Conservation (phyloP, 2,329 filamentous ascomycete species). For the Aspergillus sp. region DNA sequence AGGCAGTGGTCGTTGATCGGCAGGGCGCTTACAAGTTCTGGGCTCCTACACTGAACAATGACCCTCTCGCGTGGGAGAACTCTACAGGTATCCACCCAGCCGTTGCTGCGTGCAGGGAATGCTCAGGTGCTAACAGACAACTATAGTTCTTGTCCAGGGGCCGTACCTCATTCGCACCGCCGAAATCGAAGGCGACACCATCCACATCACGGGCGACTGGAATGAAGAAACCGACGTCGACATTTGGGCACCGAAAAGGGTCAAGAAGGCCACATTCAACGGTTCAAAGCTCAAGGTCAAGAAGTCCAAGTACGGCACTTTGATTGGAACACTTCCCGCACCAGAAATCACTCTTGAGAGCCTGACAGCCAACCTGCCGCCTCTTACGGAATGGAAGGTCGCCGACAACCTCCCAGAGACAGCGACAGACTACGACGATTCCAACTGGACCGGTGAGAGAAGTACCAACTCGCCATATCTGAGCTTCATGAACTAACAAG, state of each 20-base stretch:
- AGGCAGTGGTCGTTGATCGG: neutral
- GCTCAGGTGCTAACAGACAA: too few species aligned
- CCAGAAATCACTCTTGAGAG: neutral
- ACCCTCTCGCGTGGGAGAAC: neutral
- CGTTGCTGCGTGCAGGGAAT: too few species aligned
- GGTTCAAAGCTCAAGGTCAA: neutral
- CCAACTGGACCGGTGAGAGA: neutral
- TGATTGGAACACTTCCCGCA: neutral
- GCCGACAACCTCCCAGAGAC: neutral
- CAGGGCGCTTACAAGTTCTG: neutral
- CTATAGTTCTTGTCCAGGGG: too few species aligned
- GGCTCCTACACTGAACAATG: neutral
- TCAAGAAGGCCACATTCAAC: neutral
- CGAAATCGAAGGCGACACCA: too few species aligned
- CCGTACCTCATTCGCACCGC: too few species aligned
- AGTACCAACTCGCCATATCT: too few species aligned
- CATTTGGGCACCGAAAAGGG: neutral
- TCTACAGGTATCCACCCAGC: neutral
- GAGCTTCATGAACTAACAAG: neutral
- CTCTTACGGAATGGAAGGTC: neutral
- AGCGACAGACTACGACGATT: neutral
- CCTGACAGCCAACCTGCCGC: neutral
- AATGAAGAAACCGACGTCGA: too few species aligned
- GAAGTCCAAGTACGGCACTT: neutral
- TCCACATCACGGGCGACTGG: too few species aligned